Conservation (phyloP, 306 rosid genomes). For the Acacia confusa region DNA sequence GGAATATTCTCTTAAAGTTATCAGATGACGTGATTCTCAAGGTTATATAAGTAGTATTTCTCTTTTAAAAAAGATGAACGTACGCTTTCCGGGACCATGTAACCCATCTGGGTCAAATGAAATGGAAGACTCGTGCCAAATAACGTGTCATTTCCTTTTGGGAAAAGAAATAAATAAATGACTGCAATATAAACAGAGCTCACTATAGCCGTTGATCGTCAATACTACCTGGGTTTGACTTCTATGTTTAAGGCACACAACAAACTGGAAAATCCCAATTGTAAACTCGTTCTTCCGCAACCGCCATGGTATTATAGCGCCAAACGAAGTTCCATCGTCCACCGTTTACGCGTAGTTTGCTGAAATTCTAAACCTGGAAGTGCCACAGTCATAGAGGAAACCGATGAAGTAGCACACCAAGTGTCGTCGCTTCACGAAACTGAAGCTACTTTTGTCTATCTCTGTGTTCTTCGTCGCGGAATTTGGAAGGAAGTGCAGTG, state of each 20-base stretch:
- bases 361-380: not conserved
- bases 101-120: not conserved
- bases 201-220: not conserved
- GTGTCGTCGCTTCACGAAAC: not conserved
- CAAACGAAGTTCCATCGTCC: not conserved
- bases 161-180: no score
- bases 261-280: not conserved
- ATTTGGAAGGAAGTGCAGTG: not conserved
- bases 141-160: not conserved
- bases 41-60: no score
- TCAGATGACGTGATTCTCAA: no score
- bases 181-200: not conserved
- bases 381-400: not conserved
- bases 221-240: not conserved
- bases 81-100: no score
- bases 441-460: not conserved
- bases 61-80: no score
- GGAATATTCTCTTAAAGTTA: no score
- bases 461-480: not conserved
- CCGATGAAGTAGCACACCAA: not conserved
- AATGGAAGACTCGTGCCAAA: not conserved
- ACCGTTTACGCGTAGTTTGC: not conserved
- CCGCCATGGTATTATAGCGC: not conserved
- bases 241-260: not conserved
- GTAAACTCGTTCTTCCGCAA: not conserved